Conservation (phyloP, 192 early-diverging fungal genomes). For the Thoreauomyces humboldtii region DNA sequence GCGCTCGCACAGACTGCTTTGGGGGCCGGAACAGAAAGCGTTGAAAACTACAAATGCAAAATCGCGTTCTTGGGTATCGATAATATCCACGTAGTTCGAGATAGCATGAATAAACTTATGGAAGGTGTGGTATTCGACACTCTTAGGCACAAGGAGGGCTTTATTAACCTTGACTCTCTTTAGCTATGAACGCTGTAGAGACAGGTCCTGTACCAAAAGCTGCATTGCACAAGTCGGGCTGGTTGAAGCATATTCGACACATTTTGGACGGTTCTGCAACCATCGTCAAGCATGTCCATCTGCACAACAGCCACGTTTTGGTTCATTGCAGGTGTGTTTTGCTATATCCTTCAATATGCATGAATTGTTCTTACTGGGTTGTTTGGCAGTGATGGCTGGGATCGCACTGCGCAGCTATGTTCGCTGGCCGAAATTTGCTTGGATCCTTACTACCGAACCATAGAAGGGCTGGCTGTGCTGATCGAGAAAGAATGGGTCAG, state of each 20-base stretch:
- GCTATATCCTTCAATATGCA: no score
- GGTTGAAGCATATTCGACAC: conserved; percentile 83
- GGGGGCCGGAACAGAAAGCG: conserved; percentile 92
- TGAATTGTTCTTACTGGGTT: no score
- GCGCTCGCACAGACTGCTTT: conserved; percentile 88
- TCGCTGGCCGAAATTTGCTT: conserved; percentile 86
- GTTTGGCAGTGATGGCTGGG: conserved; percentile 90
- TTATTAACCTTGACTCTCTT: background rate
- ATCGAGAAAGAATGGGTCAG: conserved; percentile 98
- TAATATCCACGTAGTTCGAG: conserved; percentile 98
- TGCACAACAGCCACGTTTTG: conserved; percentile 75
- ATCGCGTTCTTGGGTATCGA: conserved; percentile 89
- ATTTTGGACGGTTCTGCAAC: conserved; percentile 76
- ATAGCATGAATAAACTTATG: conserved; percentile 76
- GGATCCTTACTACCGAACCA: conserved; percentile 94
- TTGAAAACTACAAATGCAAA: conserved; percentile 89
- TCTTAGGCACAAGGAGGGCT: no score
- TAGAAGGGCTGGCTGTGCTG: conserved; percentile 84
- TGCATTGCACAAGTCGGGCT: conserved; percentile 67
- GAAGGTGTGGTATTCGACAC: no score
- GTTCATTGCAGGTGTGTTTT: conserved; percentile 82
- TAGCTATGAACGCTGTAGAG: conserved; percentile 19
- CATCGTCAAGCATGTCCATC: conserved; percentile 79
- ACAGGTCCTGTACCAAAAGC: conserved; percentile 22
- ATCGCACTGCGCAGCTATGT: conserved; percentile 91